These are phyloP conservation scores for Erysimum cheiri DNA, from an alignment of 441 rosid genomes.

Conservation along the genomic window DNA sequence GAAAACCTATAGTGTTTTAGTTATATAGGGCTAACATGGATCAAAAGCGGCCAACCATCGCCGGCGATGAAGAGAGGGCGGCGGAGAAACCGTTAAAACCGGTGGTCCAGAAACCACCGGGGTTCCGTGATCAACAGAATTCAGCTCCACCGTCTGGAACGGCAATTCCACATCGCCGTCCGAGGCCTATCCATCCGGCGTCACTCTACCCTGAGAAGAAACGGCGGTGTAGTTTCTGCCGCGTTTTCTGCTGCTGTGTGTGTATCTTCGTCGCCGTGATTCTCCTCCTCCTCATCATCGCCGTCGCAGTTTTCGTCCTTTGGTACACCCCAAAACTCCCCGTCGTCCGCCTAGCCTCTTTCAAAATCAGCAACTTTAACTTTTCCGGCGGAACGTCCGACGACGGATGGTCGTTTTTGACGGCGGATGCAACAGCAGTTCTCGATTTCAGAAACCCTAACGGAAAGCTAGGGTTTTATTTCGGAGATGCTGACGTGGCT, in stretches of 20 bases:
- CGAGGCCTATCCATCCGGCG: slow-evolving; percentile 48
- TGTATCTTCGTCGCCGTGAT: slow-evolving; percentile 44
- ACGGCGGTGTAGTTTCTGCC: slow-evolving; percentile 48
- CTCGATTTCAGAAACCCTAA: slow-evolving; percentile 68
- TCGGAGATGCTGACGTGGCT: slow-evolving; percentile 49
- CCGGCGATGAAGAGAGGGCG: slow-evolving; percentile 46
- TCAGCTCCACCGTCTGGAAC: neutral
- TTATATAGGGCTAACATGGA: slow-evolving; percentile 21
- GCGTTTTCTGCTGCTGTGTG: slow-evolving; percentile 55
- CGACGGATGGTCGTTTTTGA: slow-evolving; percentile 51
- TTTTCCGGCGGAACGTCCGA: slow-evolving; percentile 46
- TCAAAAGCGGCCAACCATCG: slow-evolving; percentile 24
- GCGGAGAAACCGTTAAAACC: slow-evolving; percentile 52
- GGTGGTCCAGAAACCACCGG: slow-evolving; percentile 69
- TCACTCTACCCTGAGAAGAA: slow-evolving; percentile 54
- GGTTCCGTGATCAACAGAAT: slow-evolving; percentile 55
- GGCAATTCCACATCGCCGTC: slow-evolving; percentile 37
- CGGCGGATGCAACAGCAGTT: slow-evolving; percentile 47
- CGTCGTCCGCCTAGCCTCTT: slow-evolving; percentile 62
- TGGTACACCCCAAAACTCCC: slow-evolving; percentile 79
- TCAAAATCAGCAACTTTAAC: slow-evolving; percentile 49
- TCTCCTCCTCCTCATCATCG: slow-evolving; percentile 44
- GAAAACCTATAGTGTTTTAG: no score
- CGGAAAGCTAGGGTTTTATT: slow-evolving; percentile 48
- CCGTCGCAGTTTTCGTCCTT: slow-evolving; percentile 53